Evolutionary conservation across 2,329 filamentous ascomycete species (phyloP), one percentile per base, ranked within the genome.

Genomic region (Xylaria sp.): DNA sequence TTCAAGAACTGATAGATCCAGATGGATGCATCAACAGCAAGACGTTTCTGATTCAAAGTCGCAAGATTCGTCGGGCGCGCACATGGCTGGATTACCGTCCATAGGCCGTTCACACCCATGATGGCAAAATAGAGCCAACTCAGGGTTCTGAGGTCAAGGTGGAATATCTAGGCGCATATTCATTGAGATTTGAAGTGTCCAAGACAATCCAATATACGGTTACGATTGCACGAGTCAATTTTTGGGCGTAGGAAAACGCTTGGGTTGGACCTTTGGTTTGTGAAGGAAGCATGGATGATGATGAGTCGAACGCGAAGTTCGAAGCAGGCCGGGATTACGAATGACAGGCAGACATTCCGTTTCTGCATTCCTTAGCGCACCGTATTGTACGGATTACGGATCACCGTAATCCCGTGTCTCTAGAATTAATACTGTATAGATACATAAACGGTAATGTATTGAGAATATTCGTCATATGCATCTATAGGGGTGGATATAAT

Each of bases 1-100:
- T 99, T 99, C 69, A 99, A 85, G 71, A 99, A 99, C 72, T 99
- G 94, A 80, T 99, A 99, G 69, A 99, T 97, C 94, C 94, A 99
- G 73, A 99, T 99, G 10, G 92, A 97, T 60, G 95, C 94, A 76
- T 99, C 94, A 66, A 99, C 91, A 52, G 94, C 95, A 54, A 99
- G 88, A 13, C 94, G 91, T 77, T 96, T 97, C 68, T 90, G 91
- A 74, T 97, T 97, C 62, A 99, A 86, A 11, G 93, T 96, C 69
- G 95, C 92, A 68, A 99, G 88, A 75, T 96, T 97, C 64, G 95
- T 96, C 18, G 94, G 95, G 44, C 94, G 89, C 52, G 94, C 94
- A 72, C 92, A 97, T 51, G 94, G 94, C 76, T 96, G 91, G 65
- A 97, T 81, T 55, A 99, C 91, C 64, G 91, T 93, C 94, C 94